These are phyloP conservation scores for Phycomyces blakesleeanus DNA, from an alignment of 192 early-diverging fungal genomes.

Conservation along the genomic window DNA sequence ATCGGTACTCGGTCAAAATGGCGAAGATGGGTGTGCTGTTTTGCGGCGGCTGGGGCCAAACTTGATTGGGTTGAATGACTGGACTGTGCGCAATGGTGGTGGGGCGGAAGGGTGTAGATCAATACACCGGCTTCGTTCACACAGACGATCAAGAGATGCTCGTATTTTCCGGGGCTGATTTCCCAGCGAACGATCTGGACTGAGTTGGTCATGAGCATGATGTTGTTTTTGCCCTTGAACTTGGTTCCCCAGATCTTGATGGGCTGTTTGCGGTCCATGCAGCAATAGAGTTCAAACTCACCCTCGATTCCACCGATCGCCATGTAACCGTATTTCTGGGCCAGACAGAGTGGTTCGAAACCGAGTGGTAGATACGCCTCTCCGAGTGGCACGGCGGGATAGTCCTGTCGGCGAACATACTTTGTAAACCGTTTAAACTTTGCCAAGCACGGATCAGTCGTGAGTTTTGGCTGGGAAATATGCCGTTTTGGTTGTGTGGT, in stretches of 20 bases:
- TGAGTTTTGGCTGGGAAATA: not conserved
- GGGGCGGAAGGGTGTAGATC: constrained; percentile 27
- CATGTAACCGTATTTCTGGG: constrained; percentile 44
- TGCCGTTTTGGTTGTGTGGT: not conserved
- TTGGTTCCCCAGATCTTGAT: constrained; percentile 34
- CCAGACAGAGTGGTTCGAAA: constrained; percentile 45
- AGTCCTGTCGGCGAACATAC: constrained; percentile 21
- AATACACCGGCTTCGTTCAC: constrained; percentile 37
- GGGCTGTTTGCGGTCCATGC: constrained; percentile 21
- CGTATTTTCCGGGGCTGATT: not conserved
- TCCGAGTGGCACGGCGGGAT: not conserved
- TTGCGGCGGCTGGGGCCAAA: too few species aligned
- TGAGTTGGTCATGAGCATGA: constrained; percentile 29
- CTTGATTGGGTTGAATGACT: too few species aligned
- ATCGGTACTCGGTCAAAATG: constrained; percentile 27
- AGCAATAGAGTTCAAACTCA: constrained; percentile 41
- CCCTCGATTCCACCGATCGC: constrained; percentile 40
- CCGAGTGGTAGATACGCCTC: constrained; percentile 21
- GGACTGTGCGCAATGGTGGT: not conserved
- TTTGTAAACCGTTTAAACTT: constrained; percentile 24
- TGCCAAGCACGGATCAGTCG: not conserved
- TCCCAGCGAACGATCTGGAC: constrained; percentile 30
- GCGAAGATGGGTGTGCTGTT: constrained; percentile 16
- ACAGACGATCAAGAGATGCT: constrained; percentile 21
- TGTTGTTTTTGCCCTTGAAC: constrained; percentile 28